These are phyloP conservation scores for Brasenia schreberi DNA, from an alignment of 164 flowering plant species.

Conservation along the genomic window DNA sequence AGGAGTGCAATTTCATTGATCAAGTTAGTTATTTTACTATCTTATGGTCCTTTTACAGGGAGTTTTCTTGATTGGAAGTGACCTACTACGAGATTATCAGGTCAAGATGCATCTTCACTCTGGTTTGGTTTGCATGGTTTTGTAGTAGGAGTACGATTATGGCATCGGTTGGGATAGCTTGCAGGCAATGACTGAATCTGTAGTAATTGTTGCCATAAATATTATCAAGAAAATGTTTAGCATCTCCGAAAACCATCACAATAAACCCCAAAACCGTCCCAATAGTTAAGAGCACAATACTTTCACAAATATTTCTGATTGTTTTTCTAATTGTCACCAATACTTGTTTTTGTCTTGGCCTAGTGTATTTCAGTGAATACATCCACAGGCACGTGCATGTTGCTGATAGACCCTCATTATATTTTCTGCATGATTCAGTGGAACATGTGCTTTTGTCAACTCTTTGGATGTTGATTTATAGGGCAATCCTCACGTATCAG, in stretches of 20 bases:
- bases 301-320: neutral
- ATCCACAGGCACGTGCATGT: neutral
- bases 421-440: neutral
- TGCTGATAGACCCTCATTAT: neutral
- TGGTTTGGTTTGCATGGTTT: too few species aligned
- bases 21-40: neutral
- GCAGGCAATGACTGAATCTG: too few species aligned
- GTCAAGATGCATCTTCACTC: slow-evolving; percentile 15
- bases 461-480: slow-evolving; percentile 12
- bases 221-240: too few species aligned
- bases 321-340: neutral
- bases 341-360: neutral
- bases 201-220: too few species aligned
- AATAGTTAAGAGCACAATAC: too few species aligned
- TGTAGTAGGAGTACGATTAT: too few species aligned
- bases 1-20: too few species aligned
- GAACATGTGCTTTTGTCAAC: neutral
- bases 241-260: too few species aligned
- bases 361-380: neutral
- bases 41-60: slow-evolving; percentile 36
- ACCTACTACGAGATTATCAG: slow-evolving; percentile 49
- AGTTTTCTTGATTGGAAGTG: slow-evolving; percentile 59
- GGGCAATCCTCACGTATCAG: slow-evolving; percentile 56
- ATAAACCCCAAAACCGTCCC: too few species aligned
- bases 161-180: too few species aligned